Percentiles rank a stretch among this genome's conserved stretches.
phyloP scores from a whole-genome alignment of 306 rosid genomes.

The Acacia confusa region DNA sequence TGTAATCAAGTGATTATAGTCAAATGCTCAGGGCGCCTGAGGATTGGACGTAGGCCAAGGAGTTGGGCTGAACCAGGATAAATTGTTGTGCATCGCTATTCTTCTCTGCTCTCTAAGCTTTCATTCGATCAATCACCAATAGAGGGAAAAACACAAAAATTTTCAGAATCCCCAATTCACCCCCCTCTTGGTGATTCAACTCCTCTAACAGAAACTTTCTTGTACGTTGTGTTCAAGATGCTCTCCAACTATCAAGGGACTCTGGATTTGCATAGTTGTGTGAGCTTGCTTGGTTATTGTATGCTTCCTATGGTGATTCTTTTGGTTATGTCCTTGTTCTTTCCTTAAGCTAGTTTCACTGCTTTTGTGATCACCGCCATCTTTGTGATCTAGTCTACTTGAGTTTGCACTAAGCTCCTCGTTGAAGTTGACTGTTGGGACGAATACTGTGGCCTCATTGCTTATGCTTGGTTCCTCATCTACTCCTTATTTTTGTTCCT shows the following conservation, averaged over 20 bases:
- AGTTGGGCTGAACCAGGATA: too few species aligned
- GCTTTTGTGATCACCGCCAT: neutral
- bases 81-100: too few species aligned
- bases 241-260: conserved; percentile 31
- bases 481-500: conserved; percentile 32
- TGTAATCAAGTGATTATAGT: too few species aligned
- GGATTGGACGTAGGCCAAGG: too few species aligned
- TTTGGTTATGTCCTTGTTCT: conserved; percentile 32
- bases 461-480: conserved; percentile 37
- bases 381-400: conserved; percentile 34
- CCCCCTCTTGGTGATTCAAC: too few species aligned
- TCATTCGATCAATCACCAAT: too few species aligned
- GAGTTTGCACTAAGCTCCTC: conserved; percentile 27
- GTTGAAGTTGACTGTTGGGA: conserved; percentile 33
- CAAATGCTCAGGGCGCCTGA: too few species aligned
- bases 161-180: too few species aligned
- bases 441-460: conserved; percentile 33
- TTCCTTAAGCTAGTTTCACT: conserved; percentile 31
- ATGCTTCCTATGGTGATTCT: conserved; percentile 40
- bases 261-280: conserved; percentile 33
- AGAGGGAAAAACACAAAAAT: too few species aligned
- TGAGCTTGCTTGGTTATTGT: conserved; percentile 37
- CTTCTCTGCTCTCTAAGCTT: too few species aligned
- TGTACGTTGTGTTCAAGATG: conserved; percentile 38
- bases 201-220: too few species aligned